These are phyloP conservation scores for Argentina anserina DNA, from an alignment of 306 rosid species.

Conservation along the genomic window DNA sequence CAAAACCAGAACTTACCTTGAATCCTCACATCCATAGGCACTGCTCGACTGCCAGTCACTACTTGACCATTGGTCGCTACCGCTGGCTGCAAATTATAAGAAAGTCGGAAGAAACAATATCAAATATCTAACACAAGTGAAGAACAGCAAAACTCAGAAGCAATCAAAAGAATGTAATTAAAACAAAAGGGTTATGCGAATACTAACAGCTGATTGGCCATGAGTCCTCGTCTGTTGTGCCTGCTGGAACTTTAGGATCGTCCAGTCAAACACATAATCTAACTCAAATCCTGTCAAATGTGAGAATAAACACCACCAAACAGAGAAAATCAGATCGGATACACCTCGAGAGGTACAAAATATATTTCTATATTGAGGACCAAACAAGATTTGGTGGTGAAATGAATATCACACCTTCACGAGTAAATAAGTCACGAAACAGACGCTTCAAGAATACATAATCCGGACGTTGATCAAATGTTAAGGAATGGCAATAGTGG, in stretches of 20 bases:
- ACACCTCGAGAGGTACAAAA: not conserved
- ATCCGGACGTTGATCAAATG: slow-evolving; percentile 73
- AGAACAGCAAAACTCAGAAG: not conserved
- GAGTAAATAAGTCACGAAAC: slow-evolving; percentile 52
- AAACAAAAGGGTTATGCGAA: not conserved
- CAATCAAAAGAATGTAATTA: not conserved
- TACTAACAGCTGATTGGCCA: slow-evolving; percentile 19
- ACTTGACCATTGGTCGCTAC: not conserved
- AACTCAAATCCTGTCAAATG: slow-evolving; percentile 55
- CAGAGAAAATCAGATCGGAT: not conserved
- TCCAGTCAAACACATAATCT: slow-evolving; percentile 76
- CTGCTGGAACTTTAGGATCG: slow-evolving; percentile 68
- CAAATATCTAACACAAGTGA: not conserved
- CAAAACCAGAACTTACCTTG: slow-evolving; percentile 8
- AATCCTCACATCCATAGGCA: slow-evolving; percentile 8
- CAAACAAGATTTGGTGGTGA: not conserved
- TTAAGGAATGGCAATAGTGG: slow-evolving; percentile 63
- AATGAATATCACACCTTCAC: slow-evolving; percentile 44
- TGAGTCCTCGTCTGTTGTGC: slow-evolving; percentile 16
- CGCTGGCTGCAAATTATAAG: slow-evolving; percentile 2
- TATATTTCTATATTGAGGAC: not conserved
- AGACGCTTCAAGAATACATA: slow-evolving; percentile 66
- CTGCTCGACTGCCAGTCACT: slow-evolving; percentile 4
- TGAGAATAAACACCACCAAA: not conserved
- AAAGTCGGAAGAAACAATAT: not conserved